phyloP scores from a whole-genome alignment of 768 basidiomycete species.

The Crassisporium funariophilum region DNA sequence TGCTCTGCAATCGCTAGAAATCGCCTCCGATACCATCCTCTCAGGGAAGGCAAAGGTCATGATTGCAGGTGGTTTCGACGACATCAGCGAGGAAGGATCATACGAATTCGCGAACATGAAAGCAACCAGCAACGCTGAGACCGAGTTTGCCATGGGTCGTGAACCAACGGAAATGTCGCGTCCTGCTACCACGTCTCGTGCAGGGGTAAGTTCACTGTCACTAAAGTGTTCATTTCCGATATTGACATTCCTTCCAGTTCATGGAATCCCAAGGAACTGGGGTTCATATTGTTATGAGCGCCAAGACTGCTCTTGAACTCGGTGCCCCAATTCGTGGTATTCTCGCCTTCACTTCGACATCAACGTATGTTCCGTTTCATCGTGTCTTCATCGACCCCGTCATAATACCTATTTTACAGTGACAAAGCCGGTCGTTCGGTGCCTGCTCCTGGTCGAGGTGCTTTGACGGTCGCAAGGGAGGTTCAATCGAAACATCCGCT shows the following conservation, averaged over 20 bases:
- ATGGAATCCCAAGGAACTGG: constrained; percentile 94
- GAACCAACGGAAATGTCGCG: constrained; percentile 99
- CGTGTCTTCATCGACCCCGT: too few species aligned
- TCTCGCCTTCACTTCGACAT: constrained; percentile 94
- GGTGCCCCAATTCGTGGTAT: constrained; percentile 93
- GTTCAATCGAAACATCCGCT: constrained; percentile 76
- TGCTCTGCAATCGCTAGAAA: constrained; percentile 96
- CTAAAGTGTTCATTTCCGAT: constrained; percentile 7
- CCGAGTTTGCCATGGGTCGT: constrained; percentile 98
- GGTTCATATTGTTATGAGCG: constrained; percentile 96
- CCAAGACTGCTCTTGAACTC: constrained; percentile 92
- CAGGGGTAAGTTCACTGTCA: constrained; percentile 66
- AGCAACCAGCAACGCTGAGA: constrained; percentile 95
- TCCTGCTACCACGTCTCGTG: constrained; percentile 92
- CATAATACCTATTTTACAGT: constrained; percentile 46
- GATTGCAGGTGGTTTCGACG: constrained; percentile 98
- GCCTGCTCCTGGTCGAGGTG: constrained; percentile 94
- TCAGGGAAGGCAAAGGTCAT: constrained; percentile 98
- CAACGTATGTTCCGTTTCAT: constrained; percentile 61
- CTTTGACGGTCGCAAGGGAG: constrained; percentile 86
- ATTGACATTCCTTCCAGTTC: constrained; percentile 53
- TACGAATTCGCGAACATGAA: constrained; percentile 99
- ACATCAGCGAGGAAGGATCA: constrained; percentile 97
- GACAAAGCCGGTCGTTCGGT: constrained; percentile 99
- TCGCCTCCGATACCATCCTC: constrained; percentile 93